Base-by-base conservation (phyloP, 768 basidiomycete species). In the Lepiota subincarnata region DNA sequence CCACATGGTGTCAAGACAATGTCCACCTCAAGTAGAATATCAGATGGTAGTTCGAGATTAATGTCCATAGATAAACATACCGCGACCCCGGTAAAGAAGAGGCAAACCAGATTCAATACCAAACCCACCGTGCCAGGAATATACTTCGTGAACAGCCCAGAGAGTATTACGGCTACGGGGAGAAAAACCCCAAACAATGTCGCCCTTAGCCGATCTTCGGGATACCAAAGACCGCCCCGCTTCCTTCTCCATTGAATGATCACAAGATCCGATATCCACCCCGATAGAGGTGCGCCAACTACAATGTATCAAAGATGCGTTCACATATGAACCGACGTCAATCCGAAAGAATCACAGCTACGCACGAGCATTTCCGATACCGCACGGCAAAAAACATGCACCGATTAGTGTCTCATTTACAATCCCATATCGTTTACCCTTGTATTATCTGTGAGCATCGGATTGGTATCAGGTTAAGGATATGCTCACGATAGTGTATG, bases 171-270 rank as follows among this genome's bases (percentile, higher is more conserved):
- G 1, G 83, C 78, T 1, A 83, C 24, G 0, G 86, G 88, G 14
- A 79, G 35, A 0, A 73, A 66, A 3, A 73, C 73, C 6, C 81
- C 80, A 5, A 73, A 58, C 24, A 81, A 61, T 1, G 78, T 68
- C 1, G 75, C 83, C 1, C 81, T 74, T 19, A 88, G 72, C 13
- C 86, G 78, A 57, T 86, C 87, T 62, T 89, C 86, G 0, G 86
- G 86, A 41, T 80, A 76, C 84, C 82, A 87, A 2, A 69, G 57
- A 1, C 83, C 84, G 0, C 74, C 72, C 16, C 84, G 77, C 6
- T 68, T 62, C 46, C 71, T 67, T 14, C 76, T 75, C 66, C 78
- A 82, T 35, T 60, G 62, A n/a, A 75, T 68, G 18, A 89, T 70
- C 0, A 76, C 67, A 18, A 58, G 52, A 64, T 89, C 87, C 0